These are phyloP conservation scores for Rosellinia necatrix DNA, from an alignment of 2,329 filamentous ascomycete species.

Conservation along the genomic window DNA sequence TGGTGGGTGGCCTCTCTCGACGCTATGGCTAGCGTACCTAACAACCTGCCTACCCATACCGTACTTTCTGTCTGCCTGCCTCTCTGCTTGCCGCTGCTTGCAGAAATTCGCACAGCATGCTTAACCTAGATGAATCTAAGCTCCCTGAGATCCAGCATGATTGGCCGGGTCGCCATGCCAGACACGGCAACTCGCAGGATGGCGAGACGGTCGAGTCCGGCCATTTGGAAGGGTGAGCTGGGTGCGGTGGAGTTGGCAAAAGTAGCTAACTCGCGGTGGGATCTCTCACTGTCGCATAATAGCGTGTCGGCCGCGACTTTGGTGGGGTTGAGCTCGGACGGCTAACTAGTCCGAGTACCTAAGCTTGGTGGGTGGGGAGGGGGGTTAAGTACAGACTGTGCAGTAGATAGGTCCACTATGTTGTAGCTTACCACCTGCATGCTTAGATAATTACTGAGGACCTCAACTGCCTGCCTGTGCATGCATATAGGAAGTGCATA, in stretches of 20 bases:
- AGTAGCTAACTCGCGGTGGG: not conserved
- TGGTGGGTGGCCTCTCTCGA: too few species aligned
- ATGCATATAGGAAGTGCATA: too few species aligned
- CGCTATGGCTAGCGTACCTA: too few species aligned
- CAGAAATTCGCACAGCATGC: constrained; percentile 13
- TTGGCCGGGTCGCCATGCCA: constrained; percentile 5
- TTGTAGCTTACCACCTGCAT: not conserved
- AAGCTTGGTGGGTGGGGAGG: too few species aligned
- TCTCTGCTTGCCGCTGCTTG: too few species aligned
- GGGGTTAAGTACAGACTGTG: too few species aligned
- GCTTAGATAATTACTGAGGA: not conserved
- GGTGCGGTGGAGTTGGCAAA: not conserved
- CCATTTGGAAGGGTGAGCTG: not conserved
- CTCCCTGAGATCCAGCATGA: not conserved
- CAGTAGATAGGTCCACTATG: too few species aligned
- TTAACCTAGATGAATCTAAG: not conserved
- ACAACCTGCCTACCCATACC: too few species aligned
- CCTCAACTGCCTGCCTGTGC: not conserved
- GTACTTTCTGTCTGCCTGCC: too few species aligned
- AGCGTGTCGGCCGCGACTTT: too few species aligned
- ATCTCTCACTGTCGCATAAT: too few species aligned
- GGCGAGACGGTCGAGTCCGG: not conserved
- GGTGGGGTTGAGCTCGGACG: not conserved
- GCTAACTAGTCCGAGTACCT: not conserved
- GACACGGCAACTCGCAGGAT: constrained; percentile 11